These are phyloP conservation scores for Ceratocystis variospora DNA, from an alignment of 2,329 filamentous ascomycete genomes.

Conservation along the genomic window DNA sequence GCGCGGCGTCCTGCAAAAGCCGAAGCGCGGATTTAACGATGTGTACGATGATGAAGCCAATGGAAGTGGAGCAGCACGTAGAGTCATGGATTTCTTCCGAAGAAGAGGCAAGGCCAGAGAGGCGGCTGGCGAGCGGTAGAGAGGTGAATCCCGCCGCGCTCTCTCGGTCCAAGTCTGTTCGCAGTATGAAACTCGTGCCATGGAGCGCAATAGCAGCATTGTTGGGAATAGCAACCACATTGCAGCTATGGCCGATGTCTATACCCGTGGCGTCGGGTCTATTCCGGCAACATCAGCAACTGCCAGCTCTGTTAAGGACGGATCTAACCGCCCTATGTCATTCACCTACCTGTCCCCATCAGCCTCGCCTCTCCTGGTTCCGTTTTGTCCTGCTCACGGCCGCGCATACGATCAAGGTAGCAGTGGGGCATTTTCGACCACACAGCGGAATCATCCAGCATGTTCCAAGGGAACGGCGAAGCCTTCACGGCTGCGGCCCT, in stretches of 20 bases:
- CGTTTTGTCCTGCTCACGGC: neutral
- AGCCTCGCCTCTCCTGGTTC: neutral
- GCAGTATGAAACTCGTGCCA: neutral
- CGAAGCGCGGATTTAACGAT: conserved; percentile 67
- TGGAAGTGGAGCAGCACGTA: conserved; percentile 69
- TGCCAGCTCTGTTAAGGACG: neutral
- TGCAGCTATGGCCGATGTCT: neutral
- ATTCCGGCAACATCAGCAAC: neutral
- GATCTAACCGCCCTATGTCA: neutral
- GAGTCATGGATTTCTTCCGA: conserved; percentile 98
- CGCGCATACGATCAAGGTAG: neutral
- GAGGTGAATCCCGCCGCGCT: conserved; percentile 15
- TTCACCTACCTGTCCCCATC: neutral
- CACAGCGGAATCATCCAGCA: neutral
- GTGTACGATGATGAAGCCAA: conserved; percentile 67
- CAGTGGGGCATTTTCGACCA: neutral
- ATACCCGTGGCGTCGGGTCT: neutral
- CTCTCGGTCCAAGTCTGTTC: conserved; percentile 15
- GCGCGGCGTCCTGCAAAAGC: conserved; percentile 60
- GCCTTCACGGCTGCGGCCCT: conserved; percentile 6
- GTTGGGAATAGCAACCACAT: neutral
- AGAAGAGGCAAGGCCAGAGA: conserved; percentile 56
- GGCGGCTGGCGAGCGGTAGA: conserved; percentile 18
- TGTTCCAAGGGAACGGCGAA: neutral
- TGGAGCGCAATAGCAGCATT: neutral